Percentiles rank a stretch among this genome's conserved stretches.
These are phyloP conservation scores for Penicillium taxi DNA, from an alignment of 495 filamentous ascomycete species.

Conservation along the genomic window DNA sequence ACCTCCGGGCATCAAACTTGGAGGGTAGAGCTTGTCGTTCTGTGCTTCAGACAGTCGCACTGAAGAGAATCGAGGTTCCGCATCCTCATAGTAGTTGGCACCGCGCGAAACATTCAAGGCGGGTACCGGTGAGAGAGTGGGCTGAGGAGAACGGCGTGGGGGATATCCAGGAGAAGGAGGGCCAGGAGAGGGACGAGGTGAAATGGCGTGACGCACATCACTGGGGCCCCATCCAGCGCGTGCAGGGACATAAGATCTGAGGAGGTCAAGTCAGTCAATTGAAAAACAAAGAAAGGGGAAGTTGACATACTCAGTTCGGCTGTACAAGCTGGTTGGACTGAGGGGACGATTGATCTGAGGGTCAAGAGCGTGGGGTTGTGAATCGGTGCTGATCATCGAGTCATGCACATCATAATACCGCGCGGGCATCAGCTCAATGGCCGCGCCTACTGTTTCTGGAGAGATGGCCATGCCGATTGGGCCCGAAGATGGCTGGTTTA, in stretches of 20 bases:
- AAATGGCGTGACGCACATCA: slow-evolving; percentile 13
- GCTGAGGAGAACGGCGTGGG: too few species aligned
- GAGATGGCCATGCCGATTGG: slow-evolving; percentile 49
- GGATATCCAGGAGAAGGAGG: too few species aligned
- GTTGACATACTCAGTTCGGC: slow-evolving; percentile 62
- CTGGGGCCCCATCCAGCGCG: slow-evolving; percentile 39
- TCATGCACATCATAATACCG: slow-evolving; percentile 36
- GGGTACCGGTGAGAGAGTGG: slow-evolving; percentile 6
- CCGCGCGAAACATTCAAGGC: slow-evolving; percentile 14
- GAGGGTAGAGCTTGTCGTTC: slow-evolving; percentile 19
- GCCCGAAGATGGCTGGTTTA: slow-evolving; percentile 47
- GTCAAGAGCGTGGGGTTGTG: slow-evolving; percentile 46
- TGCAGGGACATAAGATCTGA: slow-evolving; percentile 55
- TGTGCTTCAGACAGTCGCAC: slow-evolving; percentile 32
- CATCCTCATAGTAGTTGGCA: slow-evolving; percentile 79
- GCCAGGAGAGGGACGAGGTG: slow-evolving; percentile 1
- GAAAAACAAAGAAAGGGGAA: not conserved
- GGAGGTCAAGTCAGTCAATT: slow-evolving; percentile 22
- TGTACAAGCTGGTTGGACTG: slow-evolving; percentile 62
- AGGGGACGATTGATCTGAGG: slow-evolving; percentile 26
- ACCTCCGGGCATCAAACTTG: slow-evolving; percentile 30
- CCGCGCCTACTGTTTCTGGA: slow-evolving; percentile 54
- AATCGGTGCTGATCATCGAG: slow-evolving; percentile 58
- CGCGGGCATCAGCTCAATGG: slow-evolving; percentile 68
- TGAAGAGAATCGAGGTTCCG: slow-evolving; percentile 82